Base-by-base conservation (phyloP, 129 eudicot genomes). In the Artemisia argyi region DNA sequence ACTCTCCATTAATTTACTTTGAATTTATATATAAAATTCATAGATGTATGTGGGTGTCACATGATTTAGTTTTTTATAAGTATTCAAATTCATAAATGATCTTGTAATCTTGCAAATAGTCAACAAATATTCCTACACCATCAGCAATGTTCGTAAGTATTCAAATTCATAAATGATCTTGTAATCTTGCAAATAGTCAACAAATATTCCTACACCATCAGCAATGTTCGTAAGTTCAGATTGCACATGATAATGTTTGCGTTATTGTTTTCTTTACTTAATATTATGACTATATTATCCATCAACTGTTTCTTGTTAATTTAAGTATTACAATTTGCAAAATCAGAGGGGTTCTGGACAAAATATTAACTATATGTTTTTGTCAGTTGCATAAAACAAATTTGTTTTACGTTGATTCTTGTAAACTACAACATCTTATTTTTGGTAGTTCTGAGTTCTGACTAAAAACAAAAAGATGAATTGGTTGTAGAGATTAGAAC, bases 101-200 rank as follows among this genome's bases (percentile, higher is more conserved):
- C 63, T 47, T 78, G 76, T 52, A 53, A 58, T 78, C 72, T 52
- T 78, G 73, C 49, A 71, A 69, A 70, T 78, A 70, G 82, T 78
- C 82, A 78, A 78, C 82, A 78, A 71, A n/a, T 63, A 71, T 71
- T 78, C 77, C 66, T 48, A 70, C 42, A 51, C 76, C 71, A n/a
- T n/a, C n/a, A n/a, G n/a, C n/a, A n/a, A n/a, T n/a, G n/a, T n/a
- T n/a, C n/a, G n/a, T 63, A 71, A 71, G 61, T 53, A 24, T 57
- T 55, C 19, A 60, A 55, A 78, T 51, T 56, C 61, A 64, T 54
- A 51, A 78, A 52, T 72, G 64, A 71, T 63, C 63, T 47, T 78
- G 77, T 53, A 53, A 58, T 78, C 72, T 52, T 78, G 73, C 49
- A 71, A 70, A 71, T 78, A 71, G 82, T 78, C 82, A 78, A 78